Base-by-base conservation (phyloP, 768 basidiomycete genomes). In the Suillus alpinus region DNA sequence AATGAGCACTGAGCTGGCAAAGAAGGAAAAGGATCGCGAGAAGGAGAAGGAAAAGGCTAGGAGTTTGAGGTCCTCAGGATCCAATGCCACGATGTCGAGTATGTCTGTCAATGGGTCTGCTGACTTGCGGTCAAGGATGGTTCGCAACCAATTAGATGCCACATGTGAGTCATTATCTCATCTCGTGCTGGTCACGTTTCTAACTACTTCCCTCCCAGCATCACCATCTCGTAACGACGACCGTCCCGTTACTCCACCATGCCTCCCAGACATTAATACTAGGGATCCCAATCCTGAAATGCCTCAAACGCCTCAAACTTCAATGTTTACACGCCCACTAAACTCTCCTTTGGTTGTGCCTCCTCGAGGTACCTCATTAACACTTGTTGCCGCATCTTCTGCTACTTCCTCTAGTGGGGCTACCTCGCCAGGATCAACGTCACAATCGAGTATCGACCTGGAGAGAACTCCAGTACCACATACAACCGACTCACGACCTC, bases 1-100 rank as follows among this genome's bases (percentile, higher is more conserved):
- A 44, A 56, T 71, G 62, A 62, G 71, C 69, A 49, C 76, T 81
- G 78, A 89, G 79, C 60, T 70, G 37, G 34, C 61, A 26, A 74
- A 65, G 63, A 76, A 67, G 60, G 73, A 70, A 16, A 73, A 58
- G 63, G 53, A 55, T 16, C 53, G 53, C 53, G 70, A 65, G 55
- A 69, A 61, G 46, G 41, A 65, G 55, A 69, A 61, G 46, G 41
- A 58, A 13, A 72, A 29, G 44, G 40, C 58, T 16, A 60, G 41
- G 20, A 34, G 37, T 36, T 43, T 63, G 9, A 63, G 65, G 32
- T 64, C 69, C 1, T 74, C 69, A 8, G 14, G 56, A 34, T 74
- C 73, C 58, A 74, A 56, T 59, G 12, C 56, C 31, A 37, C 69
- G 58, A 66, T 69, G 16, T 67, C 71, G 26, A 55, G 49, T 50